These are phyloP conservation scores for Wickerhamiella nectarea DNA, from an alignment of 805 yeast species.

Conservation along the genomic window DNA sequence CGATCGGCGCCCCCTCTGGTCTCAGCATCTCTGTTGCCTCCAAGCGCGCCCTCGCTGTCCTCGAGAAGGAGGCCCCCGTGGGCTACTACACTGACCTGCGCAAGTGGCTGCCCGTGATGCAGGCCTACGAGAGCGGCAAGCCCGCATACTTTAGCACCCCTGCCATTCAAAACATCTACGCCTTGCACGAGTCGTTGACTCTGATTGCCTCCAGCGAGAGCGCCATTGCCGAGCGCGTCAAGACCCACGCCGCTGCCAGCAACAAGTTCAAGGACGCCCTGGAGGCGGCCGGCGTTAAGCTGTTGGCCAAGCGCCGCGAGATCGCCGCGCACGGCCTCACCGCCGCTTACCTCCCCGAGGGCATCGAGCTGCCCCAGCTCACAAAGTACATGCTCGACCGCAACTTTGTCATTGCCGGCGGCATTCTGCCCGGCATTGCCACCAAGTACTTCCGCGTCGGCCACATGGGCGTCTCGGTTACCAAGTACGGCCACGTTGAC, in stretches of 20 bases:
- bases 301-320: constrained; percentile 45
- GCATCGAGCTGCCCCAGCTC: constrained; percentile 53
- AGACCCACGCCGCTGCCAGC: constrained; percentile 49
- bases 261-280: constrained; percentile 48
- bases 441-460: constrained; percentile 85
- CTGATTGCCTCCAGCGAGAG: constrained; percentile 37
- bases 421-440: constrained; percentile 68
- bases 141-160: constrained; percentile 93
- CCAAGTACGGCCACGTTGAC: constrained; percentile 45
- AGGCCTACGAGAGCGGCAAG: constrained; percentile 66
- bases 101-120: constrained; percentile 82
- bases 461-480: constrained; percentile 82
- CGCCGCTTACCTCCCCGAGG: constrained; percentile 71
- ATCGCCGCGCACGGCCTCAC: constrained; percentile 81
- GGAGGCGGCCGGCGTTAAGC: constrained; percentile 46
- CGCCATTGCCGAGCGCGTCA: constrained; percentile 46
- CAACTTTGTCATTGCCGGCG: constrained; percentile 77
- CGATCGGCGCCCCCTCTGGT: constrained; percentile 90
- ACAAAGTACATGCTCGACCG: constrained; percentile 41
- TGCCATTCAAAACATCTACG: constrained; percentile 75
- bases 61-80: constrained; percentile 34
- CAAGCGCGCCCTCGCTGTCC: constrained; percentile 58
- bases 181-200: constrained; percentile 60
- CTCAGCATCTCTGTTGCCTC: constrained; percentile 65
- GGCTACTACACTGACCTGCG: constrained; percentile 58